Percentiles rank a stretch among this genome's conserved stretches.
Conservation (phyloP, 139 green algal species). For the Spirogloea muscicola region DNA sequence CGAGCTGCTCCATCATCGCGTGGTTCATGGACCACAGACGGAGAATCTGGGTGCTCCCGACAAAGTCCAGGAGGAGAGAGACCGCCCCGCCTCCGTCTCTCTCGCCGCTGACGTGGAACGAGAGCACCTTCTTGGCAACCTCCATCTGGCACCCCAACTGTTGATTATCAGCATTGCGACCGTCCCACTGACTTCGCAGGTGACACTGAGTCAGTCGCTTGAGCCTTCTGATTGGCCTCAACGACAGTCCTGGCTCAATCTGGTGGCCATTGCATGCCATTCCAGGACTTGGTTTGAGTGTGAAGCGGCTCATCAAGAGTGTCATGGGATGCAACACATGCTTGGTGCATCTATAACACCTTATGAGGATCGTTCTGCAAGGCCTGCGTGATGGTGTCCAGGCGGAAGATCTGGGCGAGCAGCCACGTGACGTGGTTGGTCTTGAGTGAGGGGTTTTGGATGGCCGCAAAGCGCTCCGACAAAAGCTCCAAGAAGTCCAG, state of each 20-base stretch:
- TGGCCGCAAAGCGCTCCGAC: not conserved
- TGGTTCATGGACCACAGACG: constrained; percentile 17
- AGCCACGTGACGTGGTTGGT: constrained; percentile 31
- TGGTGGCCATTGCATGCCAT: not conserved
- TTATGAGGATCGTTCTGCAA: constrained; percentile 1
- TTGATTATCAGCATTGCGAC: not conserved
- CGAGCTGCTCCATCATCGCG: constrained; percentile 10
- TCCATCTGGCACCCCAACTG: not conserved
- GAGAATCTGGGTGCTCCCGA: constrained; percentile 15
- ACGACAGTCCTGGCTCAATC: not conserved
- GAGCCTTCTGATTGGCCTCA: no score
- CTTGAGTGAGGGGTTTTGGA: not conserved
- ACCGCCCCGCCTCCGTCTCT: not conserved
- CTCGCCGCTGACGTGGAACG: constrained; percentile 3
- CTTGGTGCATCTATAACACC: not conserved
- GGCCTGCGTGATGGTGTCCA: constrained; percentile 1
- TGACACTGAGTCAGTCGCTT: not conserved
- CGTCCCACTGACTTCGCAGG: not conserved
- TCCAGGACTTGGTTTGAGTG: not conserved
- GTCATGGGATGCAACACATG: not conserved
- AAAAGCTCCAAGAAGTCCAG: constrained; percentile 10
- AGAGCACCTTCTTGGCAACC: constrained; percentile 15
- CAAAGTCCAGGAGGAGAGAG: constrained; percentile 16
- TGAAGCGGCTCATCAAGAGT: not conserved
- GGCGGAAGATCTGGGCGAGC: constrained; percentile 8